phyloP scores from a whole-genome alignment of 2,329 filamentous ascomycete genomes.

The Lasiodiplodia hormozganensis region DNA sequence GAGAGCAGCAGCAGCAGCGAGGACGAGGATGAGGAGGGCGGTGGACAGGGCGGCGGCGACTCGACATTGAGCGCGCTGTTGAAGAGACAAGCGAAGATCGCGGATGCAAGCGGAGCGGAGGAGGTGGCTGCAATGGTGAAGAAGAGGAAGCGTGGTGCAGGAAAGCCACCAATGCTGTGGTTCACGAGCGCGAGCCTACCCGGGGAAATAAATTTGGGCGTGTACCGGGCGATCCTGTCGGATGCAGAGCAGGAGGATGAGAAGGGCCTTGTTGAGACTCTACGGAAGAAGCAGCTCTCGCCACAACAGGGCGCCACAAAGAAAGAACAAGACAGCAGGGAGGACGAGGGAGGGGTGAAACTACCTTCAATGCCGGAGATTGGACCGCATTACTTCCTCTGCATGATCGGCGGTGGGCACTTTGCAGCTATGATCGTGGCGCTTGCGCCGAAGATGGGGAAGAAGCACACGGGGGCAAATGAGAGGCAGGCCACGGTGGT shows the following conservation, averaged over 20 bases:
- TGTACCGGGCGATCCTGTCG: constrained; percentile 85
- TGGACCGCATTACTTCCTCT: constrained; percentile 89
- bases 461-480: constrained; percentile 71
- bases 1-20: constrained; percentile 69
- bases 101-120: constrained; percentile 56
- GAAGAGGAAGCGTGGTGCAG: constrained; percentile 61
- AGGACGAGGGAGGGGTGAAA: constrained; percentile 65
- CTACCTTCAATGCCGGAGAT: constrained; percentile 65
- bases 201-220: constrained; percentile 78
- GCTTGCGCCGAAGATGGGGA: constrained; percentile 78
- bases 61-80: constrained; percentile 77
- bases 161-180: constrained; percentile 83
- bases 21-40: constrained; percentile 65
- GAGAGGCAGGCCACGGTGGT: constrained; percentile 87
- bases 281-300: constrained; percentile 79
- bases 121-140: constrained; percentile 56
- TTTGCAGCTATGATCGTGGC: constrained; percentile 97
- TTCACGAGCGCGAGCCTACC: constrained; percentile 79
- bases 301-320: constrained; percentile 59
- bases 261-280: constrained; percentile 66
- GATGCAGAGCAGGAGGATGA: constrained; percentile 71
- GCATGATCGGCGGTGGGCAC: constrained; percentile 98
- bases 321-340: constrained; percentile 40
- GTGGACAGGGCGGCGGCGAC: constrained; percentile 52
- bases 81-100: constrained; percentile 81